phyloP scores from a whole-genome alignment of 2,329 filamentous ascomycete genomes.

The Stagonosporopsis tanaceti region DNA sequence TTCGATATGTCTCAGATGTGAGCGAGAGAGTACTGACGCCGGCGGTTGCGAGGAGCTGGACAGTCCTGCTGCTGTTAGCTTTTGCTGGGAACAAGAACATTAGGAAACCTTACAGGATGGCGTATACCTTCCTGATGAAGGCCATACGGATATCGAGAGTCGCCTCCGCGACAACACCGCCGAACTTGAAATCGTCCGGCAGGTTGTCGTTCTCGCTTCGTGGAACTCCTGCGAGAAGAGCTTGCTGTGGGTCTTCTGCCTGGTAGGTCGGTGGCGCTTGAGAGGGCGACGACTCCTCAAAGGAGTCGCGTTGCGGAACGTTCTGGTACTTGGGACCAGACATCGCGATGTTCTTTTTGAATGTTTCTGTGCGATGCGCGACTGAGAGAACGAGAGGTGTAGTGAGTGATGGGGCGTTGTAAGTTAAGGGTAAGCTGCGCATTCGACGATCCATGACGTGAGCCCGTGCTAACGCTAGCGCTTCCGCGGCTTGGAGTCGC shows the following conservation, averaged over 20 bases:
- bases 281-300: slow-evolving; percentile 64
- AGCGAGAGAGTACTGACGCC: slow-evolving; percentile 85
- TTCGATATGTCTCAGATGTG: slow-evolving; percentile 78
- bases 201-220: slow-evolving; percentile 88
- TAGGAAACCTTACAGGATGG: slow-evolving; percentile 72
- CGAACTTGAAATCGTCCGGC: slow-evolving; percentile 98
- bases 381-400: neutral
- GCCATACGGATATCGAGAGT: slow-evolving; percentile 96
- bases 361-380: slow-evolving; percentile 11
- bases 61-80: slow-evolving; percentile 63
- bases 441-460: slow-evolving; percentile 12
- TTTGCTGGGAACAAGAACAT: neutral
- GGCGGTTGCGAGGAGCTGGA: slow-evolving; percentile 86
- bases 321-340: slow-evolving; percentile 82
- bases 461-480: slow-evolving; percentile 9
- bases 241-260: slow-evolving; percentile 64
- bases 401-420: slow-evolving; percentile 6
- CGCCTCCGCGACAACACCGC: slow-evolving; percentile 89
- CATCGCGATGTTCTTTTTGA: slow-evolving; percentile 58
- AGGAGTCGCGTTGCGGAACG: slow-evolving; percentile 85
- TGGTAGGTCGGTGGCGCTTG: slow-evolving; percentile 79
- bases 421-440: slow-evolving; percentile 3
- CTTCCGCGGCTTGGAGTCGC: slow-evolving; percentile 6
- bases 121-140: slow-evolving; percentile 97
- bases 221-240: slow-evolving; percentile 69